A percentile compares a stretch with the other conserved stretches of the same genome.
Evolutionary conservation across 805 yeast genomes (phyloP).

Genomic region (Hanseniaspora clermontiae): DNA sequence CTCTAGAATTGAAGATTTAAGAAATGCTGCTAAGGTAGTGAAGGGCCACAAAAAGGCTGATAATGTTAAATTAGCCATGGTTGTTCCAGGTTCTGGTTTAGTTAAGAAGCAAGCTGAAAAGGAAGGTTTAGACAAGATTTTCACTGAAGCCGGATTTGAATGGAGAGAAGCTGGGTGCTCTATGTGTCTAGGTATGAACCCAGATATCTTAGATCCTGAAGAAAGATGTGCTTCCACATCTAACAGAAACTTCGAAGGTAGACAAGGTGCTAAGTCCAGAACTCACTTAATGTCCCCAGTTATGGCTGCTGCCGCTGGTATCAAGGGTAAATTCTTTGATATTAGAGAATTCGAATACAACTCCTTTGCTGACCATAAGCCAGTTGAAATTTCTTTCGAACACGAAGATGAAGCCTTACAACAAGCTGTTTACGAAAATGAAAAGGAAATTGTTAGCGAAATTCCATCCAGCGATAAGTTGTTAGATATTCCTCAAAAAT

Average conservation of each 20-base stretch:
- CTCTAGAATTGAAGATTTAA: conserved; percentile 90
- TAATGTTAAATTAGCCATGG: conserved; percentile 67
- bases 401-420: conserved; percentile 50
- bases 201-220: conserved; percentile 85
- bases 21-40: conserved; percentile 89
- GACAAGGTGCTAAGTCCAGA: conserved; percentile 93
- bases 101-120: conserved; percentile 86
- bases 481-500: conserved; percentile 48
- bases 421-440: conserved; percentile 59
- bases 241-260: conserved; percentile 96
- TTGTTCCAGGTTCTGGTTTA: conserved; percentile 96
- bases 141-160: conserved; percentile 83
- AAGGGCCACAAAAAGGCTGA: conserved; percentile 79
- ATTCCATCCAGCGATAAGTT: conserved; percentile 43
- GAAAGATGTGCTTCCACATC: conserved; percentile 99
- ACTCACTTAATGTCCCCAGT: conserved; percentile 98
- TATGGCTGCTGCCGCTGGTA: conserved; percentile 99
- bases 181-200: conserved; percentile 99
- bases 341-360: conserved; percentile 68
- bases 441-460: conserved; percentile 47
- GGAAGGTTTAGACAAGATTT: conserved; percentile 88
- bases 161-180: conserved; percentile 99
- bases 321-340: conserved; percentile 79
- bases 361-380: conserved; percentile 45
- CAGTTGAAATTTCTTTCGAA: conserved; percentile 33